A percentile compares a stretch with the other conserved stretches of the same genome.
Evolutionary conservation across 169 alveolate species (phyloP).

Genomic region (Miamiensis avidus): DNA sequence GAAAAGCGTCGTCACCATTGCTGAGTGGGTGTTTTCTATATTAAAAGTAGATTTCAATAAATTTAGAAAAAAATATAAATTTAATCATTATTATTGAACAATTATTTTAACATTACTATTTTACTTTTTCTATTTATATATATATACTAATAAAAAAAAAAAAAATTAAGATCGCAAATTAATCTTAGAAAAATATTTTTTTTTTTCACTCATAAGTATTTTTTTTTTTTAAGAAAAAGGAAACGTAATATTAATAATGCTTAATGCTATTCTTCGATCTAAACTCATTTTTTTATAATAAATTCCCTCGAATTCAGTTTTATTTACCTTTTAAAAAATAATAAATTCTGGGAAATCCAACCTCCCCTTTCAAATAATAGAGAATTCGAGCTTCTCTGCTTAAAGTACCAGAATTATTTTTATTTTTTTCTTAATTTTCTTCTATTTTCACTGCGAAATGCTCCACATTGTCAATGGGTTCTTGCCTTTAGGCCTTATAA

Average conservation of each 20-base stretch:
- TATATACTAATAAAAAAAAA: too few species aligned
- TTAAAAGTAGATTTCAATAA: too few species aligned
- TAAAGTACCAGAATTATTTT: neutral
- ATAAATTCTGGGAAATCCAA: neutral
- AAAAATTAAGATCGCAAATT: too few species aligned
- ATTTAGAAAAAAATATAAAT: too few species aligned
- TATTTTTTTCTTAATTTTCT: neutral
- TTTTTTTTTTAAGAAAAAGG: too few species aligned
- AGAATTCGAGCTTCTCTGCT: neutral
- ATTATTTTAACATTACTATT: too few species aligned
- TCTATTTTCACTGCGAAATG: neutral
- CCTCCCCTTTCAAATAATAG: neutral
- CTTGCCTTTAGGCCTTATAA: neutral
- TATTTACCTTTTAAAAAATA: neutral
- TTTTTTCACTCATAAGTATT: neutral
- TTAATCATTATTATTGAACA: neutral
- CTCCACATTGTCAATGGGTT: neutral
- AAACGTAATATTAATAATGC: neutral
- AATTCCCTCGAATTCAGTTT: too few species aligned
- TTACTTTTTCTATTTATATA: too few species aligned
- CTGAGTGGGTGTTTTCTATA: neutral
- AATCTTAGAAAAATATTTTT: neutral
- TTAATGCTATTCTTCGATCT: too few species aligned
- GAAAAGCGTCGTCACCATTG: conserved; percentile 65
- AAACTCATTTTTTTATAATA: neutral